Evolutionary conservation across 306 rosid genomes (phyloP), one percentile per base, ranked within the genome.

Genomic region (Cyclanthera cordifolia): DNA sequence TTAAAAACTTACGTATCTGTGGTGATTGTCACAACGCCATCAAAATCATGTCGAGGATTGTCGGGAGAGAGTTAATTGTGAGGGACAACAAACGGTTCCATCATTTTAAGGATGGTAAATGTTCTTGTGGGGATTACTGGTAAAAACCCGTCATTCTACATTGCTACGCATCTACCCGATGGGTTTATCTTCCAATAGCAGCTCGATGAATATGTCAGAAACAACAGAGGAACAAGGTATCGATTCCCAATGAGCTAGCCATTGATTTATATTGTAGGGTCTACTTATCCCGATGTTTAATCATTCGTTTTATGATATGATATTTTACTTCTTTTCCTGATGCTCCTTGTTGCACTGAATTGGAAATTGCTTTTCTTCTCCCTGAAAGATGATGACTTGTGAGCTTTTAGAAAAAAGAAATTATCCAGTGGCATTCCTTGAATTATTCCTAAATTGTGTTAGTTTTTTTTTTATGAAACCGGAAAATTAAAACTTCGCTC

Each of bases 101-200:
- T 79, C 95, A 88, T 80, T 90, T 88, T 84, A 86, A 85, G 83
- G 96, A 87, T 72, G 95, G 96, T 6, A 85, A 90, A 82, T 87
- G 96, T 83, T 87, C 91, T 23, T 90, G 94, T 67, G 95, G 95
- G 65, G 97, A 90, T 83, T 90, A 90, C 84, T 90, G 95, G 95
- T 91, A 82, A 82, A 82, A 82, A 76, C 53, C 58, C 46, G 73
- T 19, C 56, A 21, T 46, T 20, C 60, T 23, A 41, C 49, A 53
- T 75, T 50, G 54, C 37, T 15, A 2, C 69, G 25, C 57, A 66
- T 55, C 14, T 48, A 43, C 53, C 50, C 30, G 74, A 58, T 28
- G 72, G 53, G 52, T 45, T 75, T 72, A 72, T 59, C 75, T 37
- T 61, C 51, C 76, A 4, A 41, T 5, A 3, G 74, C 57, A 2